Base-by-base conservation (phyloP, 768 basidiomycete species). In the Mycena galopus region DNA sequence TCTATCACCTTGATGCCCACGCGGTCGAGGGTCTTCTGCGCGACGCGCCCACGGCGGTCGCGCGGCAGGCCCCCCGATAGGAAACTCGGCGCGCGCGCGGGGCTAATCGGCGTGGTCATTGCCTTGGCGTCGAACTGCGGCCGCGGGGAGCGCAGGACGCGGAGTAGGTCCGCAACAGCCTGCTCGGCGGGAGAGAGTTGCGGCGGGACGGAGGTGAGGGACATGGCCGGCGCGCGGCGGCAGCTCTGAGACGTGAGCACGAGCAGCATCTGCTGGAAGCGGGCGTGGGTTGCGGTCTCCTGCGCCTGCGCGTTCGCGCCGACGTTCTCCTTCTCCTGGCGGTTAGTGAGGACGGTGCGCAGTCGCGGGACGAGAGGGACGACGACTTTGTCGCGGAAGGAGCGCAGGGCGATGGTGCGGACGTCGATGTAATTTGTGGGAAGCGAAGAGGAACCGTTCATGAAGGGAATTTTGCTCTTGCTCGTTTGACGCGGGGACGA, bases 301-400 rank as follows among this genome's bases (percentile, higher is more conserved):
- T 62, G 61, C 10, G 61, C 30, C 23, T 10, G 59, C 12, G 37
- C 37, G 16, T 11, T 42, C 37, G 21, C 61, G 30, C 33, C 30
- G 11, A 44, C n/a, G 12, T 62, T 62, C 30, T 62, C 61, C 61
- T 83, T 86, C 57, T 92, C 92, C 69, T 92, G 89, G 35, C 85
- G 82, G 55, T 86, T 88, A 0, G 87, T 81, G 57, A 86, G 80
- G 29, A 91, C 87, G 3, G 84, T 80, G 53, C 90, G 86, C 16
- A 95, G 81, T 11, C 89, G 84, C 63, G 87, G 77, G 60, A 85
- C 88, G 21, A 93, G 83, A 0, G 94, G 93, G 23, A 94, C 84
- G 39, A 96, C 89, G 67, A 96, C 90, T 66, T 88, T 88, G 82
- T 96, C 94, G 32, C 95, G 89, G 79, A 96, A 96, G 10, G 92